Conservation (phyloP, 225 moss, liverwort and hornwort species). For the Straminergon stramineum region DNA sequence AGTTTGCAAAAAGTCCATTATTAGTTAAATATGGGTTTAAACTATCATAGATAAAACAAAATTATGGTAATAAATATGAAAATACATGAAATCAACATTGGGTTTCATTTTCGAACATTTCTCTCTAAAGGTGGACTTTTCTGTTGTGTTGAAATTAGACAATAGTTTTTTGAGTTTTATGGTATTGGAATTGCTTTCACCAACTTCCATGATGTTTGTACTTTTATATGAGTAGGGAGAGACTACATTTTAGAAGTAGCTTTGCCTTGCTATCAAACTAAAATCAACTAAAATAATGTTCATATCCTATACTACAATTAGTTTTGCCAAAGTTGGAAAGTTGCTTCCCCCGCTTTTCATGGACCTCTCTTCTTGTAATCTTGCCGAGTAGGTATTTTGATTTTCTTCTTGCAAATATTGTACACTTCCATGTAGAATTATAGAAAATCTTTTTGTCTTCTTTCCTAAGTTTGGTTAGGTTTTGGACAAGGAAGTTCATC, state of each 20-base stretch:
- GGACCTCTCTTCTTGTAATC: neutral
- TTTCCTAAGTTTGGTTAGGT: rapidly evolving
- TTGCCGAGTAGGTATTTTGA: rapidly evolving
- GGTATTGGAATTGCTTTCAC: neutral
- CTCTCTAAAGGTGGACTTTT: rapidly evolving
- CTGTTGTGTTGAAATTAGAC: rapidly evolving
- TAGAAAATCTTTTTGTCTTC: neutral
- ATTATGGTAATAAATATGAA: neutral
- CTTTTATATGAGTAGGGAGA: no score
- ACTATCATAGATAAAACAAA: no score
- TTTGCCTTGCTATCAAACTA: neutral
- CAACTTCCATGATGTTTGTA: neutral
- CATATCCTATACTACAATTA: neutral
- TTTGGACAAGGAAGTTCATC: neutral
- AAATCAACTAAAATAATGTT: neutral
- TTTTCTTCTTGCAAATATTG: neutral
- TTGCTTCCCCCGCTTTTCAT: neutral
- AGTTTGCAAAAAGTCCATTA: no score
- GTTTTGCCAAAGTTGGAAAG: neutral
- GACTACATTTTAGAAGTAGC: neutral
- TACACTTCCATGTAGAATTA: neutral
- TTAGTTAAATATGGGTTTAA: no score
- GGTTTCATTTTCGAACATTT: neutral
- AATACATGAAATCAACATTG: neutral
- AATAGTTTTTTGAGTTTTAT: neutral